A percentile compares a stretch with the other conserved stretches of the same genome.
phyloP scores from a whole-genome alignment of 805 yeast species.

The Candida loeiensis region DNA sequence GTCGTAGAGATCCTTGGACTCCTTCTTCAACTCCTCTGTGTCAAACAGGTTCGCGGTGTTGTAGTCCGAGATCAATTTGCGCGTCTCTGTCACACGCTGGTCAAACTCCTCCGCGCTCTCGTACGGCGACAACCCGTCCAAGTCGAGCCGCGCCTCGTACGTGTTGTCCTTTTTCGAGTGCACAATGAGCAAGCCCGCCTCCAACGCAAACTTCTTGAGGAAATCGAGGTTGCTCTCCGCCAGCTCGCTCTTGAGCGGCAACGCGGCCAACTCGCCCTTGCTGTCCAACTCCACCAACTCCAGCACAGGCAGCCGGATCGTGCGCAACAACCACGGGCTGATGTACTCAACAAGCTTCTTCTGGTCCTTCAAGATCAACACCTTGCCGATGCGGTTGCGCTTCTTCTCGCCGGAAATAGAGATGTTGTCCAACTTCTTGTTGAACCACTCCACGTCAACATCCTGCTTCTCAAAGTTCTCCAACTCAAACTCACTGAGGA shows the following conservation, averaged over 20 bases:
- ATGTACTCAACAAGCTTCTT: constrained; percentile 63
- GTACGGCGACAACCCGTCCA: constrained; percentile 68
- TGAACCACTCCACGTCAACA: constrained; percentile 89
- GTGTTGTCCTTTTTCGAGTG: constrained; percentile 57
- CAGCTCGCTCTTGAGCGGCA: constrained; percentile 45
- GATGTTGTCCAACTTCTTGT: constrained; percentile 74
- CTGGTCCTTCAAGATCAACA: constrained; percentile 66
- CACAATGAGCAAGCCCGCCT: constrained; percentile 60
- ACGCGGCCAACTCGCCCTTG: constrained; percentile 23
- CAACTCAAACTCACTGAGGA: constrained; percentile 73
- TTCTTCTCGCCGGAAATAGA: constrained; percentile 69
- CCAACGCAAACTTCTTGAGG: constrained; percentile 60
- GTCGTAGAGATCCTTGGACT: constrained; percentile 59
- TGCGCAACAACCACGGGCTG: constrained; percentile 48
- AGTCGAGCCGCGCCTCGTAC: constrained; percentile 60
- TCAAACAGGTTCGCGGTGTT: constrained; percentile 63
- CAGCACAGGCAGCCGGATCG: constrained; percentile 25
- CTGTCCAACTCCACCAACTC: constrained; percentile 35
- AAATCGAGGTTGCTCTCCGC: constrained; percentile 54
- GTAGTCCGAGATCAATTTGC: constrained; percentile 58
- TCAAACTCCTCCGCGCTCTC: constrained; percentile 65
- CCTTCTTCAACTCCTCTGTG: constrained; percentile 49
- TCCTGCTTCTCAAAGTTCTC: constrained; percentile 82
- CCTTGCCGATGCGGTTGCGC: constrained; percentile 62
- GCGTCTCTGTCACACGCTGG: constrained; percentile 48